A percentile compares a stretch with the other conserved stretches of the same genome.
These are phyloP conservation scores for Xanthoconium purpureum DNA, from an alignment of 768 basidiomycete genomes.

Conservation along the genomic window DNA sequence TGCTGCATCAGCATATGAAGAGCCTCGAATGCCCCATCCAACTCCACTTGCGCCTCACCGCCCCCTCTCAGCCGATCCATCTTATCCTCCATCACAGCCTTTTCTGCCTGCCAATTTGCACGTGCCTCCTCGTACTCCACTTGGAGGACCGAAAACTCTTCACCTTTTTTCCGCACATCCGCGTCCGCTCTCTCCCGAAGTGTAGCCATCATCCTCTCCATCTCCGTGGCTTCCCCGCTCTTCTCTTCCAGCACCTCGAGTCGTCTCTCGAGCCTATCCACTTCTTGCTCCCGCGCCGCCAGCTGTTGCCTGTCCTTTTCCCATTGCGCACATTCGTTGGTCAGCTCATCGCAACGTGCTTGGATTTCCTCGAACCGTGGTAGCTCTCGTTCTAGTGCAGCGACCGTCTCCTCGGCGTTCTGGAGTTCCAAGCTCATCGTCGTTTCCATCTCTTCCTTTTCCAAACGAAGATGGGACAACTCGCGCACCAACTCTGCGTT, in stretches of 20 bases:
- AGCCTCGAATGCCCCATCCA: constrained; percentile 47
- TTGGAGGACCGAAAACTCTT: constrained; percentile 37
- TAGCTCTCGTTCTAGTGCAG: constrained; percentile 53
- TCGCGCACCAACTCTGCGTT: constrained; percentile 63
- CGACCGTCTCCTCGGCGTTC: constrained; percentile 62
- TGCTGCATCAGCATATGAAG: constrained; percentile 52
- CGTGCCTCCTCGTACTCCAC: constrained; percentile 44
- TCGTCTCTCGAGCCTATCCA: constrained; percentile 40
- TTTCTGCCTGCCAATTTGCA: constrained; percentile 50
- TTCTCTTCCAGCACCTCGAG: constrained; percentile 43
- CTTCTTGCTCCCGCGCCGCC: constrained; percentile 36
- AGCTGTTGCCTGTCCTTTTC: constrained; percentile 42
- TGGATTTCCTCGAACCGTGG: constrained; percentile 50
- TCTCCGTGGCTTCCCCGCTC: constrained; percentile 40
- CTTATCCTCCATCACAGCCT: constrained; percentile 48
- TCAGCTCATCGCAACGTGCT: constrained; percentile 44
- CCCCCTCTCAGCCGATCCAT: constrained; percentile 42
- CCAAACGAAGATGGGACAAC: constrained; percentile 55
- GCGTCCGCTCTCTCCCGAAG: constrained; percentile 31
- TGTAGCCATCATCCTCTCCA: constrained; percentile 39
- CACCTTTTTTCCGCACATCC: constrained; percentile 43
- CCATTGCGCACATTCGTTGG: constrained; percentile 51
- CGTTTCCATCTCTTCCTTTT: constrained; percentile 69
- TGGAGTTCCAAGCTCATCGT: constrained; percentile 64
- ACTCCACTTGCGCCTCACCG: constrained; percentile 42